phyloP scores from a whole-genome alignment of 345 rosid genomes.

The Lepidium didymum region DNA sequence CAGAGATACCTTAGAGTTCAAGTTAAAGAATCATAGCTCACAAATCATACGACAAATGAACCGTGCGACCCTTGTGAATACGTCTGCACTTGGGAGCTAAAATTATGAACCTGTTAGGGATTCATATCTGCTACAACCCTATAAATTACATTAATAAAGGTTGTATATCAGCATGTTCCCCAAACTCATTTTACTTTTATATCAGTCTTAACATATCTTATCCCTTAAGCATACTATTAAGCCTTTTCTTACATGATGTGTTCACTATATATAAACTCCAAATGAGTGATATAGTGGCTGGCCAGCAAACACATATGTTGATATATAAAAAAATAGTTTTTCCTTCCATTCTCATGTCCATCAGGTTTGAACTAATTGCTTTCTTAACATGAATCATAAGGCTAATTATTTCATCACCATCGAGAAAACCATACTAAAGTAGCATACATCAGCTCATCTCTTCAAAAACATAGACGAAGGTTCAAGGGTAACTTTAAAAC shows the following conservation, averaged over 20 bases:
- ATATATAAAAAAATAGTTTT: slow-evolving; percentile 6
- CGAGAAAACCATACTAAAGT: neutral
- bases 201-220: neutral
- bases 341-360: neutral
- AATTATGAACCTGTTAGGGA: neutral
- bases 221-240: neutral
- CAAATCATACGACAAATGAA: neutral
- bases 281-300: neutral
- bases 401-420: neutral
- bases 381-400: neutral
- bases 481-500: neutral
- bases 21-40: neutral
- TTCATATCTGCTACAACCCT: neutral
- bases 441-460: neutral
- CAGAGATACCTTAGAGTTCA: neutral
- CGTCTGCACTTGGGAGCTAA: neutral
- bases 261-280: neutral
- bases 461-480: neutral
- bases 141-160: neutral
- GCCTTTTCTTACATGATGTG: neutral
- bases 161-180: neutral
- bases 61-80: neutral
- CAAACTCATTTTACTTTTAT: neutral
- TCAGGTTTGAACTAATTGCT: neutral
- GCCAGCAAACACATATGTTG: neutral